Evolutionary conservation across 2,329 filamentous ascomycete genomes (phyloP).

Genomic region (Cytospora piceae): DNA sequence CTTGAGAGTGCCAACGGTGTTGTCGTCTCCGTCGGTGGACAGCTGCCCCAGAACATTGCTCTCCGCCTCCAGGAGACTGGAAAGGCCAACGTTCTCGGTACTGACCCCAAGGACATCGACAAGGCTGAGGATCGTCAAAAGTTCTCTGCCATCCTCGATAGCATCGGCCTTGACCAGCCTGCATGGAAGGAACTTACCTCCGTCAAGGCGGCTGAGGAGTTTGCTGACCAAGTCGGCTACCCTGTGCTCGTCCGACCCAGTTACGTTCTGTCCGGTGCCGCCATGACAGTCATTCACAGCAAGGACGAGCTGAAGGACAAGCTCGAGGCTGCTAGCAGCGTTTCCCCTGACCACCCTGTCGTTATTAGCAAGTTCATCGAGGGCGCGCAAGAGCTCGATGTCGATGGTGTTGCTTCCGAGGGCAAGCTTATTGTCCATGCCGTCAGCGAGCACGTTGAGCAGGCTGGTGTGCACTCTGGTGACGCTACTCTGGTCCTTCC

Average conservation of each 20-base stretch:
- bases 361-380: constrained; percentile 99
- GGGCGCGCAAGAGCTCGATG: constrained; percentile 93
- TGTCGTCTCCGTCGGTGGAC: constrained; percentile 93
- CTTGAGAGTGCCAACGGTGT: constrained; percentile 83
- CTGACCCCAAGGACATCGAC: constrained; percentile 92
- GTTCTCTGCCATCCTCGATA: constrained; percentile 96
- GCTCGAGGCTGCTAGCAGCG: constrained; percentile 84
- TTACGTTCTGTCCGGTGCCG: constrained; percentile 95
- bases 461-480: constrained; percentile 96
- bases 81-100: constrained; percentile 88
- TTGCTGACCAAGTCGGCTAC: constrained; percentile 84
- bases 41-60: constrained; percentile 96
- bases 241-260: constrained; percentile 92
- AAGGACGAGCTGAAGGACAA: constrained; percentile 92
- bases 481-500: constrained; percentile 94
- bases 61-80: constrained; percentile 90
- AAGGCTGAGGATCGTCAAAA: constrained; percentile 98
- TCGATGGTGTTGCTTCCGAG: constrained; percentile 86
- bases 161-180: constrained; percentile 94
- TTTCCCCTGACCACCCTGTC: constrained; percentile 95
- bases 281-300: constrained; percentile 95
- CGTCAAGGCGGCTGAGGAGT: constrained; percentile 82
- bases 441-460: constrained; percentile 93
- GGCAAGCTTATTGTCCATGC: constrained; percentile 90
- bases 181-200: constrained; percentile 98